Evolutionary conservation across 306 rosid species (phyloP), one percentile per base, ranked within the genome.

Genomic region (Cucumis cinereus): DNA sequence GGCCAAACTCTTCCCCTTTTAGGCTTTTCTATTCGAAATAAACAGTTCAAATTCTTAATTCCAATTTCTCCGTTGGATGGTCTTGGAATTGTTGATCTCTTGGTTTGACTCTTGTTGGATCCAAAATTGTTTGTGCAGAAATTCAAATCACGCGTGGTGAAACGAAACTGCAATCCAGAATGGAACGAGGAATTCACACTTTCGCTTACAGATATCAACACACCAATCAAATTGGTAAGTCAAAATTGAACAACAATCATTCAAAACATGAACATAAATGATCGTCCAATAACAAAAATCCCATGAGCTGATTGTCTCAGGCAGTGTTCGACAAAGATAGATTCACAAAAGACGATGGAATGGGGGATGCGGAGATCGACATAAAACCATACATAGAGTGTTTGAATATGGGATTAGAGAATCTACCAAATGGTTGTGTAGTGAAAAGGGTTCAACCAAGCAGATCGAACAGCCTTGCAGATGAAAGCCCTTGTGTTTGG

Each of bases 161-260:
- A 85, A 14, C 83, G 77, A 5, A 82, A 83, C 54, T 81, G 89
- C 83, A 90, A 94, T 78, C 99, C 99, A 3, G 81, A 79, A 43
- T 94, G 99, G 99, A 80, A 94, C 57, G 95, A 92, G 59, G 97
- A 92, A 54, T 43, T 92, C 84, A 94, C 99, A 17, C 87, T 94
- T 56, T 79, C 87, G 7, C 33, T 92, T 8, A 77, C 68, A n/a
- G 77, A 89, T 73, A 16, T 82, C 23, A 80, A 83, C 43, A 36
- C 80, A 24, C 89, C 90, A 28, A 87, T 94, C 78, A 78, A 63
- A 58, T 78, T 94, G 6, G 97, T 90, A 83, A 78, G 89, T 76
- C 23, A 8, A 71, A 19, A 63, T 19, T 35, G 1, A 35, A 58
- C 64, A 24, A 23, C 2, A 3, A 45, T 23, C 35, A 17, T 20